Percentiles rank a stretch among this genome's conserved stretches.
Evolutionary conservation across 2,329 filamentous ascomycete species (phyloP).

Genomic region (Venturia asperata): DNA sequence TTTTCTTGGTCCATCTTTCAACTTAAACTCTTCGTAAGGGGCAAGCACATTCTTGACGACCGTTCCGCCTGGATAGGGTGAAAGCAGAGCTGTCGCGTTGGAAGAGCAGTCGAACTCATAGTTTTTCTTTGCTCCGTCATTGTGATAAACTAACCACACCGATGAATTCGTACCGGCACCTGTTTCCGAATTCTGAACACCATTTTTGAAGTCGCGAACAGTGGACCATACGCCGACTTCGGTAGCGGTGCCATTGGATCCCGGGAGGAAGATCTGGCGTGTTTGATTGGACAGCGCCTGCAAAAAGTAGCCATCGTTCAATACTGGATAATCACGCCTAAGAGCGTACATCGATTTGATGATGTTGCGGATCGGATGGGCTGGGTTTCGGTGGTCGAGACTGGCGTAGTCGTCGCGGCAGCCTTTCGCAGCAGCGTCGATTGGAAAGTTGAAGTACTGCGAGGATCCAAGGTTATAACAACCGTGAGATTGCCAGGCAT

Average conservation of each 20-base stretch:
- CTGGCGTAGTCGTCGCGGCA: slow-evolving; percentile 52
- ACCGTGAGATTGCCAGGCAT: slow-evolving; percentile 58
- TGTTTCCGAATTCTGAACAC: slow-evolving; percentile 47
- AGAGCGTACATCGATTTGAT: slow-evolving; percentile 57
- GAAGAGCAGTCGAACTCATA: slow-evolving; percentile 52
- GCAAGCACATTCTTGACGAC: slow-evolving; percentile 58
- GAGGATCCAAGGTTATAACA: slow-evolving; percentile 52
- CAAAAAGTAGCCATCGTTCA: slow-evolving; percentile 54
- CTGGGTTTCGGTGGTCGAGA: slow-evolving; percentile 56
- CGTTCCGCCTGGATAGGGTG: slow-evolving; percentile 48
- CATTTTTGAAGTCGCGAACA: slow-evolving; percentile 43
- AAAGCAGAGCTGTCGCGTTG: slow-evolving; percentile 41
- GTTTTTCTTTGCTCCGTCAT: slow-evolving; percentile 41
- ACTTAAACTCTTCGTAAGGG: slow-evolving; percentile 49
- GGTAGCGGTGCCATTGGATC: slow-evolving; percentile 24
- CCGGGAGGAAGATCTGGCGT: slow-evolving; percentile 23
- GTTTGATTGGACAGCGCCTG: slow-evolving; percentile 52
- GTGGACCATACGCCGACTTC: slow-evolving; percentile 50
- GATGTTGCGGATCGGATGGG: slow-evolving; percentile 54
- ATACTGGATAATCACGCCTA: slow-evolving; percentile 47
- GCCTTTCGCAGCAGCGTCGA: slow-evolving; percentile 47
- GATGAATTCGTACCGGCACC: slow-evolving; percentile 33
- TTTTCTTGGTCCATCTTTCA: slow-evolving; percentile 26
- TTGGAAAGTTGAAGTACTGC: slow-evolving; percentile 53
- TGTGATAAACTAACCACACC: slow-evolving; percentile 48